phyloP scores from a whole-genome alignment of 2,329 filamentous ascomycete genomes.

The Cladosporium sp. region DNA sequence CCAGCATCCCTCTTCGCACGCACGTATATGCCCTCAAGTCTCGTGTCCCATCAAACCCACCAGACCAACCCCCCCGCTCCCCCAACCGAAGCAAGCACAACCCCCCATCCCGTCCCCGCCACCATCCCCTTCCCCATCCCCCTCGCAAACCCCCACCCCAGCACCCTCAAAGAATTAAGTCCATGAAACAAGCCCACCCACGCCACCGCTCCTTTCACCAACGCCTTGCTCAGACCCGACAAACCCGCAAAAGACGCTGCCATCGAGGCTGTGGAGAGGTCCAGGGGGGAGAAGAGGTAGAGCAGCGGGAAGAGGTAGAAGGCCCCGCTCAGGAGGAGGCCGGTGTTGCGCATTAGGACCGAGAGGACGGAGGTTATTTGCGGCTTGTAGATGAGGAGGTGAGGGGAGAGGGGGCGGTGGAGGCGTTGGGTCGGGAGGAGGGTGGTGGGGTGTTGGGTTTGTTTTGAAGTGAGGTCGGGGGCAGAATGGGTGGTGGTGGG shows the following conservation, averaged over 20 bases:
- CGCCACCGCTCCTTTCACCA: not conserved
- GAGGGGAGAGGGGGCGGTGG: not conserved
- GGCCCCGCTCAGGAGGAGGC: not conserved
- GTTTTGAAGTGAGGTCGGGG: too few relatives aligned
- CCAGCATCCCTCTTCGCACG: too few relatives aligned
- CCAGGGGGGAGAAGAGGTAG: not conserved
- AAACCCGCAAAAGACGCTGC: not conserved
- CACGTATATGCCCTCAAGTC: too few relatives aligned
- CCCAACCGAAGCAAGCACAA: not conserved
- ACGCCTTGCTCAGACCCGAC: not conserved
- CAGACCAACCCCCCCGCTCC: conserved; percentile 1
- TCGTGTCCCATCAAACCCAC: too few relatives aligned
- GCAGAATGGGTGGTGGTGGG: not conserved
- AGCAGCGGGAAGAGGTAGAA: conserved; percentile 7
- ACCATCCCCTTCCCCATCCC: conserved; percentile 1
- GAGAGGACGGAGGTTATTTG: conserved; percentile 10
- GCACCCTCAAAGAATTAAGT: not conserved
- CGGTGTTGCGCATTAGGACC: conserved; percentile 5
- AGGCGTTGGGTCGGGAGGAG: conserved; percentile 6
- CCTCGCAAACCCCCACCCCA: not conserved
- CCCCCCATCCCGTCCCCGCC: not conserved
- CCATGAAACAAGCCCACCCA: conserved; percentile 4
- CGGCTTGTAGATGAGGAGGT: conserved; percentile 9
- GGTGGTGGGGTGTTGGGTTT: not conserved
- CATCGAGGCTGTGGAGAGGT: not conserved